phyloP scores from a whole-genome alignment of 768 basidiomycete genomes.

The Scleroderma bovista region DNA sequence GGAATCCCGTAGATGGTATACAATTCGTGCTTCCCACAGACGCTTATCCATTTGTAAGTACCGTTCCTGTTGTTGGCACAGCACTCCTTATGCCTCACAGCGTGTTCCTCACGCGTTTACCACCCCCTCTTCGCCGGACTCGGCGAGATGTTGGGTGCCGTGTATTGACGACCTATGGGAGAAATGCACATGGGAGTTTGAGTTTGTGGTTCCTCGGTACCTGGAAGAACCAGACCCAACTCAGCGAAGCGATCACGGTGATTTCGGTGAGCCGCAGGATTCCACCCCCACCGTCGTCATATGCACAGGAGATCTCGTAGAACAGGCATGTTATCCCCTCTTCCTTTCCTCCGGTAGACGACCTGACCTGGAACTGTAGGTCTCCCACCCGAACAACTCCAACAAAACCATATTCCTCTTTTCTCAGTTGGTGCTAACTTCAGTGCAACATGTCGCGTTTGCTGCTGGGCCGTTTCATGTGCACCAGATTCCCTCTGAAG shows the following conservation, averaged over 20 bases:
- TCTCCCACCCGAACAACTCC: slow-evolving; percentile 89
- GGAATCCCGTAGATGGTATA: slow-evolving; percentile 78
- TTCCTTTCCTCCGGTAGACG: neutral
- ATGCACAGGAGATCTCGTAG: slow-evolving; percentile 91
- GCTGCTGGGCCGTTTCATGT: slow-evolving; percentile 94
- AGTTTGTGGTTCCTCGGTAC: slow-evolving; percentile 87
- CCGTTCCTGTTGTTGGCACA: slow-evolving; percentile 3
- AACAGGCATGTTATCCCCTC: slow-evolving; percentile 61
- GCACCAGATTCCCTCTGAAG: slow-evolving; percentile 60
- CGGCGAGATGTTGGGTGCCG: slow-evolving; percentile 98
- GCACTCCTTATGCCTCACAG: slow-evolving; percentile 35
- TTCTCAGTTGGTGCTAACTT: slow-evolving; percentile 78
- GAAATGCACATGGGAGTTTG: slow-evolving; percentile 97
- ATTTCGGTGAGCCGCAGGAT: slow-evolving; percentile 45
- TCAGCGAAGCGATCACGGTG: slow-evolving; percentile 36
- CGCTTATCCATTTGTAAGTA: slow-evolving; percentile 76
- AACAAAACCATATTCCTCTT: slow-evolving; percentile 95
- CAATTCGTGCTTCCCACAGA: slow-evolving; percentile 81
- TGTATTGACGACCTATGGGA: slow-evolving; percentile 95
- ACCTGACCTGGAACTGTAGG: slow-evolving; percentile 38
- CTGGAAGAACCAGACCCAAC: slow-evolving; percentile 49
- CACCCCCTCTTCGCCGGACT: slow-evolving; percentile 78
- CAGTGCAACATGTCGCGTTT: slow-evolving; percentile 95
- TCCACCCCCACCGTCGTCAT: slow-evolving; percentile 79
- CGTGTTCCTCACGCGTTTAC: slow-evolving; percentile 93